Base-by-base conservation (phyloP, 2,329 filamentous ascomycete species). In the Chaetomium strumarium region DNA sequence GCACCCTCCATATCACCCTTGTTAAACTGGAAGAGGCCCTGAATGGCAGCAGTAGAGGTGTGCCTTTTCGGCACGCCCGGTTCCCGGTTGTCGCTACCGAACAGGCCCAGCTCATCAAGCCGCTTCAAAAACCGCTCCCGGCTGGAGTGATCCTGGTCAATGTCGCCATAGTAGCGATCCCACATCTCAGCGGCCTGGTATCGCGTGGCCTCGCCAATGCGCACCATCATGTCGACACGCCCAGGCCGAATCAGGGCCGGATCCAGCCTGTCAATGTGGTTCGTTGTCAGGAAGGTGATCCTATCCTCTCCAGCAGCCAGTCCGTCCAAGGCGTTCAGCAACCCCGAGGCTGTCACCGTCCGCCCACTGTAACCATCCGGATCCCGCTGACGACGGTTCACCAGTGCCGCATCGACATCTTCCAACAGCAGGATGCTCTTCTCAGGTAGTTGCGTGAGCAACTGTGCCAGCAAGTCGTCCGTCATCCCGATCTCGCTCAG, bases 231-330 rank as follows among this genome's bases (percentile, higher is more conserved):
- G 69, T 99, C 93, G 1, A 99, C 90, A 45, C 93, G 81, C 0
- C 93, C 93, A 0, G 93, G 93, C 20, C 93, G 80, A 44, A 97
- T 89, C 39, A 99, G 72, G 4, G 93, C 93, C 55, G 90, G 86
- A 64, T 96, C 90, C 1, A 97, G 78, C 38, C 89, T 80, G 60
- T 96, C 90, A 36, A 96, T 83, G 64, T 96, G 90, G 64, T 99
- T 99, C 17, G 92, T 95, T 2, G 93, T 99, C 57, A 95, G 76
- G 69, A 99, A 96, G 1, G 95, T 84, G 57, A 99, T 88, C 49
- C 93, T 82, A 72, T 97, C 92, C 67, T 97, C 93, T 12, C 90
- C 89, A 47, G 91, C 95, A 7, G 90, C 90, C n/a, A 97, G 83
- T 1, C 93, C 93, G 58, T 99, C 93, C 13, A 92, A 70, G 0